A percentile compares a stretch with the other conserved stretches of the same genome.
Evolutionary conservation across 768 basidiomycete species (phyloP).

Genomic region (Obba rivulosa): DNA sequence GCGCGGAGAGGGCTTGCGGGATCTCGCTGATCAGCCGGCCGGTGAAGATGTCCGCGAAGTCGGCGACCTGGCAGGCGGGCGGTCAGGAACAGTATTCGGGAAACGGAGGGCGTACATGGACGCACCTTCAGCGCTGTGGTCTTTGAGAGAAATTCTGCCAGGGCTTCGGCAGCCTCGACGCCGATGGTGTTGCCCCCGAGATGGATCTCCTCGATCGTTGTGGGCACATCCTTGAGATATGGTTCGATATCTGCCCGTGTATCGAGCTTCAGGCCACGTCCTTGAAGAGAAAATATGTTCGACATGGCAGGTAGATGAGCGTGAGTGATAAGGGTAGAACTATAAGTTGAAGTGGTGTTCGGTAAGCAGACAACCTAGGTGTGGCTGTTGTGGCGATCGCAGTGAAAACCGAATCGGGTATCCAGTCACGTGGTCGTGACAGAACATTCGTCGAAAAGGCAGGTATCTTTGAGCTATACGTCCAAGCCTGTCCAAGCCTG

Average conservation of each 20-base stretch:
- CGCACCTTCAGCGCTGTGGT: conserved; percentile 67
- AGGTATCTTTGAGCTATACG: too few relatives aligned
- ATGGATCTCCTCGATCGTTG: conserved; percentile 78
- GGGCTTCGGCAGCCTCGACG: conserved; percentile 79
- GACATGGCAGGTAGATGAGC: conserved; percentile 10
- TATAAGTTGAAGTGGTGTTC: conserved; percentile 1
- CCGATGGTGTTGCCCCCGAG: conserved; percentile 94
- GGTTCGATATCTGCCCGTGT: conserved; percentile 71
- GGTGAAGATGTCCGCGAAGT: conserved; percentile 97
- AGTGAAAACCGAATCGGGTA: too few relatives aligned
- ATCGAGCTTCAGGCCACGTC: conserved; percentile 77
- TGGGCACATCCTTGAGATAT: conserved; percentile 62
- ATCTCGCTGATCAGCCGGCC: conserved; percentile 95
- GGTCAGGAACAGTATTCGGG: background rate
- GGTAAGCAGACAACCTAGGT: too few relatives aligned
- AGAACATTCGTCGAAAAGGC: too few relatives aligned
- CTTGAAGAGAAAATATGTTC: conserved; percentile 47
- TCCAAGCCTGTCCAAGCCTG: too few relatives aligned
- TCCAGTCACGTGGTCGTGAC: too few relatives aligned
- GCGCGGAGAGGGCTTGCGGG: conserved; percentile 78
- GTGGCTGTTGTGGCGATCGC: too few relatives aligned
- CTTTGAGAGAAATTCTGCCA: conserved; percentile 73
- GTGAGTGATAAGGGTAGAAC: background rate
- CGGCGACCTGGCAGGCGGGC: conserved; percentile 61
- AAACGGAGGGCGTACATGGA: background rate